Base-by-base conservation (phyloP, 2,329 filamentous ascomycete species). In the Colletotrichum kahawae region DNA sequence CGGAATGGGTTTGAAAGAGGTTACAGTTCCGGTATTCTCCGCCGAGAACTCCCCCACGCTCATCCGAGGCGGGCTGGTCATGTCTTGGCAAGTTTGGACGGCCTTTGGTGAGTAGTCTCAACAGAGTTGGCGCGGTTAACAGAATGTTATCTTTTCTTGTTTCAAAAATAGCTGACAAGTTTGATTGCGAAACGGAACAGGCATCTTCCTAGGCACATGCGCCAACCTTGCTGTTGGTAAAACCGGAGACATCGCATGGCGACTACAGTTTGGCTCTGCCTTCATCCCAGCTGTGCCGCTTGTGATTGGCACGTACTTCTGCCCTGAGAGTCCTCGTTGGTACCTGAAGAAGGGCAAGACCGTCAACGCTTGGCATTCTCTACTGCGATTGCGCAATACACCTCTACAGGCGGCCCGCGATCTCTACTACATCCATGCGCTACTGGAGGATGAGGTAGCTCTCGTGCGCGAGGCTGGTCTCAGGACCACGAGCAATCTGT, bases 301-400 rank as follows among this genome's bases (percentile, higher is more conserved):
- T 4, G 36, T 90, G 9, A 64, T 88, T 1, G 82, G 86, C 68
- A 86, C 94, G 72, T 94, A 88, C 78, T 85, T 92, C 74, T 93
- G 92, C 75, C 92, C 92, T 0, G 92, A 93, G 79, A 92, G 90
- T 3, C 92, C 92, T 4, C 88, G 92, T 68, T 94, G 92, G 92
- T 90, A 88, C 69, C 90, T 94, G 81, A 92, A 92, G 80, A 93
- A 92, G 79, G 86, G 86, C 16, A 86, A 85, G 67, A 88, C 92
- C 77, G 75, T 76, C 5, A 83, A 90, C 62, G 92, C 92, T 2
- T 93, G 88, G 81, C 79, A 83, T 16, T 92, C 91, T 4, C 86
- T 94, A 0, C 82, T 88, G 14, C 85, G 85, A 8, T 86, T 94
- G 8, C 87, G 92, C 24, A 92, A 92, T 77, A 88, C 87, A 0